These are phyloP conservation scores for Dothistroma pini DNA, from an alignment of 2,329 filamentous ascomycete species.

Conservation along the genomic window DNA sequence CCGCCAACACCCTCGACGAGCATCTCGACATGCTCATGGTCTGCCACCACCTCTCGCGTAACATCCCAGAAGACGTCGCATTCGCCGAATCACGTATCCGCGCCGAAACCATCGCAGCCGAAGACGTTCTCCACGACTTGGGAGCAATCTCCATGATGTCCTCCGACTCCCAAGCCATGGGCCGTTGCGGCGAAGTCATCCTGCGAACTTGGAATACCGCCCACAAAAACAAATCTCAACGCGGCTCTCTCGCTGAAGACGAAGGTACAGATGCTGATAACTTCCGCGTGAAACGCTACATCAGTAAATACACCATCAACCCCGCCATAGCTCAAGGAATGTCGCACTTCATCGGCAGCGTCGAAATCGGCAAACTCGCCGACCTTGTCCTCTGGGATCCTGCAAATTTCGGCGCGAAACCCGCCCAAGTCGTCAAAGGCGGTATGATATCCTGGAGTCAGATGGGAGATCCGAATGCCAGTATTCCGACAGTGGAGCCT, in stretches of 20 bases:
- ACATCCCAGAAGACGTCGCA: constrained; percentile 92
- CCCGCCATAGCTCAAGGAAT: constrained; percentile 89
- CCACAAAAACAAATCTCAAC: constrained; percentile 90
- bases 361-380: constrained; percentile 86
- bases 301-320: constrained; percentile 96
- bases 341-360: constrained; percentile 76
- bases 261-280: constrained; percentile 78
- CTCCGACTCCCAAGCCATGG: constrained; percentile 94
- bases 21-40: constrained; percentile 99
- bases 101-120: constrained; percentile 91
- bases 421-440: constrained; percentile 75
- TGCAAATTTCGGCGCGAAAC: constrained; percentile 83
- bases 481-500: constrained; percentile 84
- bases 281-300: constrained; percentile 84
- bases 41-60: constrained; percentile 86
- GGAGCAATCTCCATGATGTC: constrained; percentile 98
- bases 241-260: constrained; percentile 73
- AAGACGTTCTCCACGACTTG: constrained; percentile 91
- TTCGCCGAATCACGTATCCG: constrained; percentile 94
- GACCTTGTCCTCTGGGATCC: constrained; percentile 87
- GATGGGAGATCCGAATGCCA: constrained; percentile 62
- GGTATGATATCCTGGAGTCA: constrained; percentile 78
- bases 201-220: constrained; percentile 94
- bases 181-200: constrained; percentile 89
- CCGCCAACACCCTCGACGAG: constrained; percentile 88